phyloP scores from a whole-genome alignment of 768 basidiomycete genomes.

The Amanita polypyramis region DNA sequence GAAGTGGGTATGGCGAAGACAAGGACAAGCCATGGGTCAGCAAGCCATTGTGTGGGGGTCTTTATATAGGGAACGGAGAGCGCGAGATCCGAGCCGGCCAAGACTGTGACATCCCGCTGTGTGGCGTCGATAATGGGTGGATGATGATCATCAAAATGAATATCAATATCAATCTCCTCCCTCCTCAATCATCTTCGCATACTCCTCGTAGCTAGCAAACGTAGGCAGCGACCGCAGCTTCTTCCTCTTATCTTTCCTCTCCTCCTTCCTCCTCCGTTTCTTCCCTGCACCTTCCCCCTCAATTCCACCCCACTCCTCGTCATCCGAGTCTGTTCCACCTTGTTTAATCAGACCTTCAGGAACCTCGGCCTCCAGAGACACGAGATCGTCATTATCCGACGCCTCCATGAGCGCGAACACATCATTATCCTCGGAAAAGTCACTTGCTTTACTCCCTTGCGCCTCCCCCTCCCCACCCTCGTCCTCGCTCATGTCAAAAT shows the following conservation, averaged over 20 bases:
- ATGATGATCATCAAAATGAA: background rate
- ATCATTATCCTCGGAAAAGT: constrained; percentile 29
- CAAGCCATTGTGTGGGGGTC: background rate
- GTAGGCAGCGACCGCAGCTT: constrained; percentile 61
- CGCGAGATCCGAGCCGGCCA: constrained; percentile 20
- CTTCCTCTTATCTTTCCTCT: constrained; percentile 44
- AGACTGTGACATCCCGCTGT: background rate
- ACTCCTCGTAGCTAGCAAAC: constrained; percentile 84
- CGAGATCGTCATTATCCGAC: constrained; percentile 64
- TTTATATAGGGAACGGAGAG: constrained; percentile 4
- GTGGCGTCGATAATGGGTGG: background rate
- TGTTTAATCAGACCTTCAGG: constrained; percentile 51
- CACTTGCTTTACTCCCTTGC: constrained; percentile 22
- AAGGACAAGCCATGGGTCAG: too few relatives aligned
- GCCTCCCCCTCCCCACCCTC: constrained; percentile 18
- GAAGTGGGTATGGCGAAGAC: background rate
- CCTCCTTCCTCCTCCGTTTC: constrained; percentile 37
- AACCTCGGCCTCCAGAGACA: constrained; percentile 45
- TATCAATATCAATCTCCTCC: constrained; percentile 40
- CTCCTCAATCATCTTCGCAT: constrained; percentile 76
- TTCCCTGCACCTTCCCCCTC: constrained; percentile 18
- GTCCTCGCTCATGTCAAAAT: constrained; percentile 11
- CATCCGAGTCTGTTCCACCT: constrained; percentile 37
- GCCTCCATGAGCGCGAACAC: constrained; percentile 48
- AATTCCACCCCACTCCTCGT: constrained; percentile 48